Base-by-base conservation (phyloP, 140 eudicot genomes). In the Erigeron philadelphicus region DNA sequence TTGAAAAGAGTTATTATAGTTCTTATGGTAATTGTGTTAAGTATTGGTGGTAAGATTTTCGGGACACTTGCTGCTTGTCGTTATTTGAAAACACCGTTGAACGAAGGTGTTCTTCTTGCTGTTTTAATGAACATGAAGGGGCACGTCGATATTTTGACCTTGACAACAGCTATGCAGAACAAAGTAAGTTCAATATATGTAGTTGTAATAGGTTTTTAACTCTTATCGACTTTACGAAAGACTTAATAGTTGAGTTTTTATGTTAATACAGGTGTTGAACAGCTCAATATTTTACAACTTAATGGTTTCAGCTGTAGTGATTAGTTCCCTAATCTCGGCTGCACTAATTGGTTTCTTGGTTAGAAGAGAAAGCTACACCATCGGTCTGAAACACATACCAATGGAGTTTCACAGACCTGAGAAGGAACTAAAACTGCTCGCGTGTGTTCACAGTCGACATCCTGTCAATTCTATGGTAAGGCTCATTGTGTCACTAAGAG, bases 61-160 rank as follows among this genome's bases (percentile, higher is more conserved):
- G 98, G 98, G 17, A 86, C 96, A 6, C 83, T 89, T 17, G 85
- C 83, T 43, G 96, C 95, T 48, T 93, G 98, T 70, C 68, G 52
- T 56, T 84, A 82, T 73, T 70, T 87, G 3, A 93, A 86, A 62
- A 82, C 85, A 12, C 98, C 98, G 0, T 13, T 86, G 55, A 89
- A 85, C 57, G 95, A 93, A 67, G 98, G 96, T 10, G 89, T 87
- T 19, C 88, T 89, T 42, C 86, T 93, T 74, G 86, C 96, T 62
- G 85, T 89, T 83, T 57, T 93, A 35, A 61, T 87, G 87, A 93
- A 93, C 82, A 74, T 93, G 87, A 93, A 93, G 67, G 96, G 98
- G 17, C 96, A 93, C 70, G 95, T 88, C 13, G 98, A 93, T 75
- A 67, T 93, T 42, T 81, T 86, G 55, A 73, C 95, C 41, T 68